These are phyloP conservation scores for Cicer bijugum DNA, from an alignment of 306 rosid species.

Conservation along the genomic window DNA sequence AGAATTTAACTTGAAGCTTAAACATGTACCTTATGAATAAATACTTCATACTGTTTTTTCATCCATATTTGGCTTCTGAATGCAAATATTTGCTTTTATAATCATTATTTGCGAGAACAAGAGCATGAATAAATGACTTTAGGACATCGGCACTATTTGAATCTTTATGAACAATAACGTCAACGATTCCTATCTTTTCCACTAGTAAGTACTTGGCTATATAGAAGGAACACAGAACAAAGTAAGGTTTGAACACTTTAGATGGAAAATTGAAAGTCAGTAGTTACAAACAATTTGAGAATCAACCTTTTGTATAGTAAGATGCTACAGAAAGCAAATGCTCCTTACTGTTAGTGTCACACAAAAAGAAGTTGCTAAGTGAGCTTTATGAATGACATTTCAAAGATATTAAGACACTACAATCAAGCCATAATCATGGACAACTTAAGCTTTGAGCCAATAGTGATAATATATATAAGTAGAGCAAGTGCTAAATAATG, in stretches of 20 bases:
- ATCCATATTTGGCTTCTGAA: too few relatives aligned
- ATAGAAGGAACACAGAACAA: conserved; percentile 38
- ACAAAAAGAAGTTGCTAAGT: conserved; percentile 11
- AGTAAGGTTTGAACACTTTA: conserved; percentile 31
- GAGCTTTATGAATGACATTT: conserved; percentile 31
- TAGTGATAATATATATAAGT: neutral
- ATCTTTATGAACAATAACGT: conserved; percentile 74
- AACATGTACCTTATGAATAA: too few relatives aligned
- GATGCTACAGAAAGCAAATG: conserved; percentile 68
- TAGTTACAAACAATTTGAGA: conserved; percentile 20
- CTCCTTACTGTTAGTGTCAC: conserved; percentile 51
- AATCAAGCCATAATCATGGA: conserved; percentile 35
- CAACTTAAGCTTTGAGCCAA: conserved; percentile 19
- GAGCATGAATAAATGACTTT: too few relatives aligned
- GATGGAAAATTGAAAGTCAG: conserved; percentile 36
- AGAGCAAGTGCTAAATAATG: conserved; percentile 15
- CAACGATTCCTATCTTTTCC: conserved; percentile 66
- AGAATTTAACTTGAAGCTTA: too few relatives aligned
- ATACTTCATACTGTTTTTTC: too few relatives aligned
- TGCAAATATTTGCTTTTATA: too few relatives aligned
- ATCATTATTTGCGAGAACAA: too few relatives aligned
- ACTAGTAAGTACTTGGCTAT: conserved; percentile 86
- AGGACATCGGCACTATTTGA: conserved; percentile 61
- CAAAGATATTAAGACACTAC: conserved; percentile 10
- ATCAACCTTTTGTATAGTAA: conserved; percentile 67